A percentile compares a stretch with the other conserved stretches of the same genome.
These are phyloP conservation scores for Cladophialophora bantiana DNA, from an alignment of 2,329 filamentous ascomycete genomes.

Conservation along the genomic window DNA sequence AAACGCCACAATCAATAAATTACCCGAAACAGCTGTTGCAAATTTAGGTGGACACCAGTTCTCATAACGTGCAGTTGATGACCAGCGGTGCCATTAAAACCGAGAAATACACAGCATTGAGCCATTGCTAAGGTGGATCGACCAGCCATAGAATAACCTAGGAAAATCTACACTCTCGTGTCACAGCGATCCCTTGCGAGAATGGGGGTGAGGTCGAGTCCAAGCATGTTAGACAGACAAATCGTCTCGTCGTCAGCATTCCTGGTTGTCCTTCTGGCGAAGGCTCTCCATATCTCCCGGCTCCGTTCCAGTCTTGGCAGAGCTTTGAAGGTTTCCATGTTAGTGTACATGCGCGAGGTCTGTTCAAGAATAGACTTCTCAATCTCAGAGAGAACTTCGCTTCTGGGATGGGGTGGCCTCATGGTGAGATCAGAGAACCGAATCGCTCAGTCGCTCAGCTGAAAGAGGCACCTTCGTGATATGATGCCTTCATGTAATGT, in stretches of 20 bases:
- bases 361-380: not conserved
- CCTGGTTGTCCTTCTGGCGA: conserved; percentile 6
- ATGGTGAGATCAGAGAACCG: not conserved
- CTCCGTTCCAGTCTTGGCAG: not conserved
- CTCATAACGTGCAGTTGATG: no score
- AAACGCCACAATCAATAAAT: no score
- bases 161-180: no score
- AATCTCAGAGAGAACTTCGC: not conserved
- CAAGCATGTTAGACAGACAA: conserved; percentile 9
- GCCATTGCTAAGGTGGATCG: no score
- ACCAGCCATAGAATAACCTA: no score
- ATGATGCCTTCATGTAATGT: conserved; percentile 14
- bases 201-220: not conserved
- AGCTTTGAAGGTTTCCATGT: conserved; percentile 6
- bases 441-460: not conserved
- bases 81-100: no score
- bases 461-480: conserved; percentile 1
- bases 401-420: not conserved
- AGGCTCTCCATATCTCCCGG: conserved; percentile 4
- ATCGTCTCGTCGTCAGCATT: conserved; percentile 6
- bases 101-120: no score
- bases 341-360: conserved; percentile 3
- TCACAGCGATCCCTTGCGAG: not conserved
- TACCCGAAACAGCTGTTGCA: no score
- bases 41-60: no score